These are phyloP conservation scores for Collybia sordida DNA, from an alignment of 768 basidiomycete species.

Conservation along the genomic window DNA sequence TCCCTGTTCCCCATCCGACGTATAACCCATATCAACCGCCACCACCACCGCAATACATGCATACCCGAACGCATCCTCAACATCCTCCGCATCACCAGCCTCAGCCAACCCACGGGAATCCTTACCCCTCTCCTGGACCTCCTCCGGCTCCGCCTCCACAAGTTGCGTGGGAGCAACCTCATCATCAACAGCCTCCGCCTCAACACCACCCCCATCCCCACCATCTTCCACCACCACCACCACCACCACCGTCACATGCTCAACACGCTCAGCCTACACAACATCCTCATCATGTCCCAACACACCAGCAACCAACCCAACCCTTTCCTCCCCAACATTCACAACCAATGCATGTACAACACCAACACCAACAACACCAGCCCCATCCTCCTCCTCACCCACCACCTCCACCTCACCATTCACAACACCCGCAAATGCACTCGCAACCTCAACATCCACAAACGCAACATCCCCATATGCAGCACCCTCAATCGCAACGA, in stretches of 20 bases:
- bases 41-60: constrained; percentile 32
- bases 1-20: constrained; percentile 32
- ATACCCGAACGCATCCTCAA: constrained; percentile 29
- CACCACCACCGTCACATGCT: constrained; percentile 15
- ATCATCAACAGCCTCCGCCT: constrained; percentile 23
- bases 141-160: constrained; percentile 41
- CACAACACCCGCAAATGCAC: constrained; percentile 16
- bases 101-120: constrained; percentile 36
- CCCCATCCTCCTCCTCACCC: constrained; percentile 21
- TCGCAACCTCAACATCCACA: constrained; percentile 15
- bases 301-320: constrained; percentile 6
- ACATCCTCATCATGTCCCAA: too few species aligned
- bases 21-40: constrained; percentile 32
- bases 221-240: constrained; percentile 16
- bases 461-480: constrained; percentile 14
- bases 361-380: constrained; percentile 16
- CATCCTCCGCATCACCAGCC: constrained; percentile 30
- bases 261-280: constrained; percentile 19
- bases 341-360: constrained; percentile 16
- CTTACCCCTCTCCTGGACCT: constrained; percentile 44
- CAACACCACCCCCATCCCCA: constrained; percentile 14
- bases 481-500: constrained; percentile 13
- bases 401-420: constrained; percentile 16
- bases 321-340: constrained; percentile 19
- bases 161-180: constrained; percentile 36